Base-by-base conservation (phyloP, 2,329 filamentous ascomycete species). In the Metarhizium guizhouense region DNA sequence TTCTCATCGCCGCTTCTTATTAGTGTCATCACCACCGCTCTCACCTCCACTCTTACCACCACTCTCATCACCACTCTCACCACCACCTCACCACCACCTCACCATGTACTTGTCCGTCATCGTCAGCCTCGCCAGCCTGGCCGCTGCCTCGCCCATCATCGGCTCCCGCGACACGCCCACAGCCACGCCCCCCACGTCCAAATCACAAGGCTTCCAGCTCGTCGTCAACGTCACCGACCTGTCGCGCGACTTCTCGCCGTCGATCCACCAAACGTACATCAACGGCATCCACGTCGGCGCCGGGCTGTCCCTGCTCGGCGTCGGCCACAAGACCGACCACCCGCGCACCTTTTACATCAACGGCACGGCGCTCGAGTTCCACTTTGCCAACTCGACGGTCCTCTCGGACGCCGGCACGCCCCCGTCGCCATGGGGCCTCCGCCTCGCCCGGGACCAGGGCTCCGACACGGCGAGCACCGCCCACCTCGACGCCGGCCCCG, bases 271-370 rank as follows among this genome's bases (percentile, higher is more conserved):
- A 62, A 69, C 63, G 57, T 67, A 67, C 50, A 54, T 80, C 30
- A 64, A 67, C 48, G 71, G 68, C 50, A 72, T 75, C 45, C 76
- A 78, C 63, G 67, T 67, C 6, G 75, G 75, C 40, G 72, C 76
- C 0, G 75, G 72, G 1, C 56, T 67, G 10, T 70, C 68, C 54
- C 68, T 71, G 2, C 74, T 72, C 8, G 70, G 73, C 1, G 65
- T 76, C 13, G 57, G 60, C 2, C 57, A 60, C 20, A 60, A 64
- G 32, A 52, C 57, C 34, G 20, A 49, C n/a, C 60, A 60, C 7
- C 54, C 57, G 7, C 65, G 65, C 38, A 58, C 74, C 56, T 80
- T 80, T 62, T 80, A 79, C 70, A 66, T 75, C 56, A 80, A 81
- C 61, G 76, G 73, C 61, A 77, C 76, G 13, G 67, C 67, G 13